A percentile compares a stretch with the other conserved stretches of the same genome.
Conservation (phyloP, 345 rosid species). For the Cardamine chenopodiifolia region DNA sequence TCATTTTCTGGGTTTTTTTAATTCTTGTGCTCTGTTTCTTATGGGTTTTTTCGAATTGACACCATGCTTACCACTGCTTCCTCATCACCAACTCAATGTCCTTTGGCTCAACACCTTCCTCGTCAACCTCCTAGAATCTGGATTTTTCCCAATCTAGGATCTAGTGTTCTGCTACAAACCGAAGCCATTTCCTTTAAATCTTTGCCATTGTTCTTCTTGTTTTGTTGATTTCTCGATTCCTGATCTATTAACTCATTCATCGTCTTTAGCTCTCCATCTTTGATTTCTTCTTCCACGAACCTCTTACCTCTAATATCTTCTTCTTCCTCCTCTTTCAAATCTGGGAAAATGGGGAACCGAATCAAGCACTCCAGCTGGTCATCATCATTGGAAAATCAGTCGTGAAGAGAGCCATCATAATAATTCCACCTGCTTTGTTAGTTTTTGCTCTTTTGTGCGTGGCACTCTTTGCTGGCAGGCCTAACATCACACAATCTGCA, state of each 20-base stretch:
- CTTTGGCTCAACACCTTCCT: too few relatives aligned
- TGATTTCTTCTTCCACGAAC: constrained; percentile 45
- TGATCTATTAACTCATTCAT: constrained; percentile 84
- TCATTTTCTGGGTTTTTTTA: too few relatives aligned
- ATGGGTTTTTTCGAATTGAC: too few relatives aligned
- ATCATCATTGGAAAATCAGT: constrained; percentile 40
- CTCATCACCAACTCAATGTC: too few relatives aligned
- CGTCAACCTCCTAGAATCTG: constrained; percentile 40
- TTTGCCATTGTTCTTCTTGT: constrained; percentile 49
- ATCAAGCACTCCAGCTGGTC: constrained; percentile 22
- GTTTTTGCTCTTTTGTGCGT: too few relatives aligned
- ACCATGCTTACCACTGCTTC: too few relatives aligned
- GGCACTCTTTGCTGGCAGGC: too few relatives aligned
- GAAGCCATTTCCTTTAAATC: constrained; percentile 60
- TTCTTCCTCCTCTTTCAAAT: constrained; percentile 33
- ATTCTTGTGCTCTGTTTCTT: too few relatives aligned
- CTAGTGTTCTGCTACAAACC: constrained; percentile 60
- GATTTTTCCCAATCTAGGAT: constrained; percentile 46
- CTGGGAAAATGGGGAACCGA: constrained; percentile 34
- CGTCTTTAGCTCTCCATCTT: constrained; percentile 55
- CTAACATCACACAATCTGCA: constrained; percentile 57
- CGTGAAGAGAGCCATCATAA: constrained; percentile 32
- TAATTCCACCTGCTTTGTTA: too few relatives aligned
- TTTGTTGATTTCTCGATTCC: constrained; percentile 47
- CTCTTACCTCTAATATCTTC: constrained; percentile 4